These are phyloP conservation scores for Puccinia hordei DNA, from an alignment of 1,284 basidiomycete genomes.

Conservation along the genomic window DNA sequence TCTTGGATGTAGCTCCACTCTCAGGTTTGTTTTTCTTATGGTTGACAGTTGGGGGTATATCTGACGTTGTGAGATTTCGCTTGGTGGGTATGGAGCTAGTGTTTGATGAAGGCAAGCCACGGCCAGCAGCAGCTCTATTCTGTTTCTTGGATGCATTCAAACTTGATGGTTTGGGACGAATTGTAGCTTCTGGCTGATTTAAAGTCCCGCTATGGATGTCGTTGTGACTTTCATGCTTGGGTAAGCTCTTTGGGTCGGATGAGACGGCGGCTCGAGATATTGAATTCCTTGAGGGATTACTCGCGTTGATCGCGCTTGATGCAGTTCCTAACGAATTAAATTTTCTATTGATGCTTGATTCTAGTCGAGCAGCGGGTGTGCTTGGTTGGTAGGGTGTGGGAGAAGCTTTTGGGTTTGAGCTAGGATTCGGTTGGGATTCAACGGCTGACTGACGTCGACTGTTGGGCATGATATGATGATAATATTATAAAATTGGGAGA, in stretches of 20 bases:
- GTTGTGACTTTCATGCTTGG: background rate
- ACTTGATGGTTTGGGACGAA: background rate
- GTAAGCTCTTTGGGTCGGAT: constrained; percentile 4
- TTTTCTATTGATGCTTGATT: constrained; percentile 21
- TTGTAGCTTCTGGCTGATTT: background rate
- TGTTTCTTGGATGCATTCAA: constrained; percentile 11
- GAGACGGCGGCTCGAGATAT: constrained; percentile 22
- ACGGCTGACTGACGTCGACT: constrained; percentile 18
- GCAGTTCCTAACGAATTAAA: background rate
- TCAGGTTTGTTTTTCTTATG: constrained; percentile 21
- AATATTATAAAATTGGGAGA: background rate
- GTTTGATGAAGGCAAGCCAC: constrained; percentile 14
- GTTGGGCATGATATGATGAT: constrained; percentile 36
- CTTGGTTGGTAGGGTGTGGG: background rate
- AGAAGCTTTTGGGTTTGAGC: background rate
- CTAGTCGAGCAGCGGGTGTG: background rate
- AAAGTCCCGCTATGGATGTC: no score
- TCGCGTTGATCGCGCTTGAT: background rate
- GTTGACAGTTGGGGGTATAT: background rate
- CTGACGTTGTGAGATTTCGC: constrained; percentile 12
- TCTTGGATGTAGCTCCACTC: background rate
- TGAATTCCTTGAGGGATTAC: constrained; percentile 20
- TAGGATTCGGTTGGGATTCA: constrained; percentile 16
- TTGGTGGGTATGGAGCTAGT: constrained; percentile 8
- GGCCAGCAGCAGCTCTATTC: background rate